Evolutionary conservation across 1,284 basidiomycete genomes (phyloP), one percentile per base, ranked within the genome.

Genomic region (Trichosporon asahii): DNA sequence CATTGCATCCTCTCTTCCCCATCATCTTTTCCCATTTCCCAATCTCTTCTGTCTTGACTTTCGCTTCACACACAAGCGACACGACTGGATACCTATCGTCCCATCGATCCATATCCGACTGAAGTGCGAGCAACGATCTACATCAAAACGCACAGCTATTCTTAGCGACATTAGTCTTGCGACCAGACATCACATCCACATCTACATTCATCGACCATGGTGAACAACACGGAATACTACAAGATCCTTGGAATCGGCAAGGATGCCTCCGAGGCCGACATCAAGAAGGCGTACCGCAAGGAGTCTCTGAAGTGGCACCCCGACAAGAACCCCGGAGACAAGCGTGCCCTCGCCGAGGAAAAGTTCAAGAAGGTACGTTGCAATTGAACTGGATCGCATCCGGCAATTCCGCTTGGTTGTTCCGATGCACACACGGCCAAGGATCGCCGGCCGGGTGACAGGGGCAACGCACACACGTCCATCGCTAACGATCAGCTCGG

Each of bases 291-390:
- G 9, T 79, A 79, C 73, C 71, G 74, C n/a, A 78, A 76, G 72
- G 76, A 93, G 89, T 93, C 93, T 55, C 85, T 96, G 79, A 93
- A 92, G 86, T 92, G 91, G 89, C 94, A 96, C 84, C 94, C 94
- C 49, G 95, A 97, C 83, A 88, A 95, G 64, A 97, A 80, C 71
- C 76, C 79, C 1, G 79, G 75, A 12, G 79, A 80, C 66, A 79
- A 82, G 72, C 74, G 78, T 61, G 95, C 95, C 75, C 89, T 88
- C 68, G 92, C 96, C 0, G 90, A 89, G 9, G 88, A 89, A 78
- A 97, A 93, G 85, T 99, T 99, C 85, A 96, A 99, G 85, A 90
- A 97, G 87, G 91, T 91, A 57, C 70, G 86, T 76, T 46, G 27
- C 61, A 49, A 0, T 15, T 21, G 66, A 40, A 55, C 14, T 18